These are phyloP conservation scores for Hippophae gyantsensis DNA, from an alignment of 306 rosid genomes.

Conservation along the genomic window DNA sequence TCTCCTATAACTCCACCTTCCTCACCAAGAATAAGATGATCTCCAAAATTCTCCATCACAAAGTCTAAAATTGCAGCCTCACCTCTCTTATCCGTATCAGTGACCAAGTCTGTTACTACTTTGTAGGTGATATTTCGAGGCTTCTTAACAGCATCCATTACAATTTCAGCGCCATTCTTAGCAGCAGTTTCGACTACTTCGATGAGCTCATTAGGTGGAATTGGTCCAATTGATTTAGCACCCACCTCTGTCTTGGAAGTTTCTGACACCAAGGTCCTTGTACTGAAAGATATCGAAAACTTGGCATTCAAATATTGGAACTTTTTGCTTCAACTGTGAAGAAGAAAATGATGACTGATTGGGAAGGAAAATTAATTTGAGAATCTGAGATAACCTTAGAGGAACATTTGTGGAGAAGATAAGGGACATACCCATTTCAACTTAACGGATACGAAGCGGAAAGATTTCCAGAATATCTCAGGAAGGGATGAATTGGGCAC, in stretches of 20 bases:
- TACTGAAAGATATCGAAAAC: constrained; percentile 17
- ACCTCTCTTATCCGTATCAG: constrained; percentile 94
- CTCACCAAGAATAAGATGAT: constrained; percentile 94
- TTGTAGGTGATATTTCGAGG: constrained; percentile 75
- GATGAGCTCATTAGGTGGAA: constrained; percentile 50
- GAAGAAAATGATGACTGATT: constrained; percentile 14
- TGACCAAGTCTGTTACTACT: constrained; percentile 90
- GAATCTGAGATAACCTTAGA: constrained; percentile 20
- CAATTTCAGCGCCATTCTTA: constrained; percentile 92
- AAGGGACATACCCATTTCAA: constrained; percentile 33
- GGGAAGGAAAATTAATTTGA: constrained; percentile 19
- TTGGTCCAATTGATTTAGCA: constrained; percentile 57
- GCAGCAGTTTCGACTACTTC: constrained; percentile 82
- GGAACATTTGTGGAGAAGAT: constrained; percentile 37
- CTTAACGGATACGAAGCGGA: not conserved
- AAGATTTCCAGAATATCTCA: too few species aligned
- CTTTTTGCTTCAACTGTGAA: constrained; percentile 10
- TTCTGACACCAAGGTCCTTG: constrained; percentile 46
- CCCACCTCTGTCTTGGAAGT: constrained; percentile 39
- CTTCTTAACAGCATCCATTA: constrained; percentile 92
- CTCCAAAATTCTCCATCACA: constrained; percentile 55
- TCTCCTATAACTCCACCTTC: constrained; percentile 96
- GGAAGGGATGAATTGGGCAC: too few species aligned
- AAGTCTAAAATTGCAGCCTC: constrained; percentile 78
- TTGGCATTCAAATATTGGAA: constrained; percentile 20